Conservation (phyloP, 108 stramenopile genomes). For the Aurantiochytrium sp. region DNA sequence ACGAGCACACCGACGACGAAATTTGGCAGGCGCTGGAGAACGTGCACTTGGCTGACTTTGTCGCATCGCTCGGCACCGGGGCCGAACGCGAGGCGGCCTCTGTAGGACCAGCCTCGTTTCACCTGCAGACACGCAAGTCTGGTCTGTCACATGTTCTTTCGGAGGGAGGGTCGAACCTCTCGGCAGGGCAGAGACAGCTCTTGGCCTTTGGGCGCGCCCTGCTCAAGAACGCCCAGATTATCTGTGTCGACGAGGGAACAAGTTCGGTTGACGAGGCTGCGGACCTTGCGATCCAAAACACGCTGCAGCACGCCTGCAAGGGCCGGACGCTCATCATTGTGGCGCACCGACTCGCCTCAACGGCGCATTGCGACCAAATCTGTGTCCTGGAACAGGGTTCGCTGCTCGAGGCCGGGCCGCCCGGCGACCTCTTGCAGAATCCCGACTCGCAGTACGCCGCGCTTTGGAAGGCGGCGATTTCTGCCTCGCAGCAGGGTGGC, state of each 20-base stretch:
- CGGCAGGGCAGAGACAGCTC: slow-evolving; percentile 84
- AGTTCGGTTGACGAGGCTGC: slow-evolving; percentile 78
- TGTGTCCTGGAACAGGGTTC: slow-evolving; percentile 48
- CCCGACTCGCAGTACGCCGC: slow-evolving; percentile 68
- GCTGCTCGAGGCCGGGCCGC: slow-evolving; percentile 74
- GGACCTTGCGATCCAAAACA: slow-evolving; percentile 78
- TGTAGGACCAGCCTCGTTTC: neutral
- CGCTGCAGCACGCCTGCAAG: slow-evolving; percentile 77
- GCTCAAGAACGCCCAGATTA: slow-evolving; percentile 78
- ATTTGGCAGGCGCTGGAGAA: slow-evolving; percentile 31
- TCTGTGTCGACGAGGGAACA: slow-evolving; percentile 90
- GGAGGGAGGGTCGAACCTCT: slow-evolving; percentile 85
- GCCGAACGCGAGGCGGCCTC: neutral
- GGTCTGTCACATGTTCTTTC: slow-evolving; percentile 69
- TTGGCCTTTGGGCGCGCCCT: slow-evolving; percentile 88
- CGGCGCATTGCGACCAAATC: slow-evolving; percentile 57
- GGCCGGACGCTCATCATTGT: slow-evolving; percentile 85
- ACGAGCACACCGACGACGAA: slow-evolving; percentile 36
- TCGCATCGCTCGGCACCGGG: neutral
- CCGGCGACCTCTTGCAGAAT: slow-evolving; percentile 64
- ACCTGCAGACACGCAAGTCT: neutral
- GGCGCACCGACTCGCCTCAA: slow-evolving; percentile 56
- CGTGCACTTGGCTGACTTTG: slow-evolving; percentile 8
- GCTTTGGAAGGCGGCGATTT: slow-evolving; percentile 35
- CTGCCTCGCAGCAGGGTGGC: neutral